Conservation (phyloP, 768 basidiomycete genomes). For the Sarcomyxa edulis region DNA sequence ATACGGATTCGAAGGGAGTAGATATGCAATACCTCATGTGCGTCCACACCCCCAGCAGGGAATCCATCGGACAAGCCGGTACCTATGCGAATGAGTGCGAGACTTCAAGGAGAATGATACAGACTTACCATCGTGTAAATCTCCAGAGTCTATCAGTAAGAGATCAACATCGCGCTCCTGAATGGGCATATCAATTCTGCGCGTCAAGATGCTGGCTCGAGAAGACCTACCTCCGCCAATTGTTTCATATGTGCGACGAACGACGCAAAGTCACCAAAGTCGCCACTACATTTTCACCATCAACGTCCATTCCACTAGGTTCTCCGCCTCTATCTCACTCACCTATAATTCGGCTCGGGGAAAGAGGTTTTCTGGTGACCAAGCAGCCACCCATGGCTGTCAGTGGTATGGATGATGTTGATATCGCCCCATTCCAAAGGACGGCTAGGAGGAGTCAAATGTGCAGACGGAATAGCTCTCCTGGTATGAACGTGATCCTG, state of each 20-base stretch:
- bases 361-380: constrained; percentile 74
- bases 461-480: constrained; percentile 32
- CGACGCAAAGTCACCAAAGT: constrained; percentile 78
- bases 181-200: background rate
- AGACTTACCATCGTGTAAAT: constrained; percentile 60
- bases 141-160: constrained; percentile 78
- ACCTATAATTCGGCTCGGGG: constrained; percentile 76
- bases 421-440: constrained; percentile 64
- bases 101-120: background rate
- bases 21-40: constrained; percentile 50
- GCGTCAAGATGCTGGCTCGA: background rate
- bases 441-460: constrained; percentile 43
- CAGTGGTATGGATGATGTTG: constrained; percentile 69
- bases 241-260: constrained; percentile 82
- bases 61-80: constrained; percentile 77
- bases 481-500: constrained; percentile 26
- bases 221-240: constrained; percentile 46
- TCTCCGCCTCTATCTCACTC: no score
- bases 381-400: constrained; percentile 70
- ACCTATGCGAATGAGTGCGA: constrained; percentile 28
- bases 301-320: no score
- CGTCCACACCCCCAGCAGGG: constrained; percentile 65
- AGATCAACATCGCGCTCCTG: constrained; percentile 75
- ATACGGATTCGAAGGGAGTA: background rate
- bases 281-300: constrained; percentile 21